Base-by-base conservation (phyloP, 1,139 yeast species). In the Wickerhamiella pararugosa region DNA sequence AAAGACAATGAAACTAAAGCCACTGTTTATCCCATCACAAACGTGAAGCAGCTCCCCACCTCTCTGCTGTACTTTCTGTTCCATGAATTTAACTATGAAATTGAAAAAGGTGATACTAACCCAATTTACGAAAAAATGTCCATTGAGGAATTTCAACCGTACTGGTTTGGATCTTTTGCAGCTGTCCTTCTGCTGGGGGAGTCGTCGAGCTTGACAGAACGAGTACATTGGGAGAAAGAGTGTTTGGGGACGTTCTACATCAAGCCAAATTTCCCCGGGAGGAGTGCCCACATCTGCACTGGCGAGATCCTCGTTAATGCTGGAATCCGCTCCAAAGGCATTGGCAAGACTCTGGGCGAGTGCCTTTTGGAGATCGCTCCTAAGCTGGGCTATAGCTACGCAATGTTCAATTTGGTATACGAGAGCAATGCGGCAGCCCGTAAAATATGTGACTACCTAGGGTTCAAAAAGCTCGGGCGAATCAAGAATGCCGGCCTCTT, bases 301-400 rank as follows among this genome's bases (percentile, higher is more conserved):
- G 94, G 84, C 2, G 80, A 79, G 29, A 82, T 90, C 51, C 64
- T 90, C 42, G 97, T 90, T 2, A 84, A 86, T 59, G 92, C 94
- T 1, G 94, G 94, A 48, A 82, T 82, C 49, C 64, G 98, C 51
- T 90, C 92, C n/a, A 80, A 79, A 56, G 95, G 97, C 4, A 81
- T 90, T 36, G 98, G 98, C 4, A 67, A 77, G 45, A 80, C 92
- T 0, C 60, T 90, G 49, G 78, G 84, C 7, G 93, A 83, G 52
- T 79, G 93, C 50, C 84, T 75, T 53, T 59, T 86, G 27, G 84
- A 79, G 49, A 90, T 97, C 97, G 86, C 96, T 1, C 93, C 92
- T 5, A 66, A 76, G 47, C 65, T 87, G 36, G 96, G 96, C 1
- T 90, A 81, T 60, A 79, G 87, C 0, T 80, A 84, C 49, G 73